phyloP scores from a whole-genome alignment of 2,329 filamentous ascomycete genomes.

The Beauveria varroae region DNA sequence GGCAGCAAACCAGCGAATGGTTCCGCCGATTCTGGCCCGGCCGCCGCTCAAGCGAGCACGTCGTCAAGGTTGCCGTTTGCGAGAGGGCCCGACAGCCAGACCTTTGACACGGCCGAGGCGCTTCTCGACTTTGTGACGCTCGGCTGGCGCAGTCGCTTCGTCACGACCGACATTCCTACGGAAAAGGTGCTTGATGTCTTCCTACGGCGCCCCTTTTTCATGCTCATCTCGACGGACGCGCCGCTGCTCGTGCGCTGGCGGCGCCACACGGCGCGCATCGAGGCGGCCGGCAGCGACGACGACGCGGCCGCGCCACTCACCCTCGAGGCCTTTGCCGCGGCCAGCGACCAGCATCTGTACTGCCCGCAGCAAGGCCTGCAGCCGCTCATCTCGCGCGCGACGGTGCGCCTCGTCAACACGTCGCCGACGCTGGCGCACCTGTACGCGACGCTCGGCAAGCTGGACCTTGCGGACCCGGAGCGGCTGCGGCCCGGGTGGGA shows the following conservation, averaged over 20 bases:
- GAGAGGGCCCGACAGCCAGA: constrained; percentile 18
- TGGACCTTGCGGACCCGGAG: constrained; percentile 70
- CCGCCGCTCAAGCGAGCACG: constrained; percentile 11
- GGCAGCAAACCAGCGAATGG: neutral
- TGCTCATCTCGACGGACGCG: constrained; percentile 86
- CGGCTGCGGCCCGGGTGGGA: constrained; percentile 90
- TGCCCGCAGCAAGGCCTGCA: constrained; percentile 56
- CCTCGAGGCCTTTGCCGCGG: constrained; percentile 49
- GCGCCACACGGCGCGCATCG: constrained; percentile 51
- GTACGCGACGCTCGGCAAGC: constrained; percentile 60
- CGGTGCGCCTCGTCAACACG: constrained; percentile 81
- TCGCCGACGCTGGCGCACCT: constrained; percentile 64
- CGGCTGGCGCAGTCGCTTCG: constrained; percentile 76
- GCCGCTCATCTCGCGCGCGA: constrained; percentile 71
- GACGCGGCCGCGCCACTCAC: constrained; percentile 20
- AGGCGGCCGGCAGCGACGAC: constrained; percentile 15
- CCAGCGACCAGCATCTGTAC: constrained; percentile 72
- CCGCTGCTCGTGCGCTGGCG: constrained; percentile 78
- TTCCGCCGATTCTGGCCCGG: constrained; percentile 8
- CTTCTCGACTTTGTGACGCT: constrained; percentile 81
- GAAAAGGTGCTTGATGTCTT: constrained; percentile 68
- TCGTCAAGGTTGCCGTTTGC: constrained; percentile 7
- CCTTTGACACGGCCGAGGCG: constrained; percentile 55
- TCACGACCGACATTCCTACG: constrained; percentile 75
- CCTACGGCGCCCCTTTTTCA: constrained; percentile 78